These are phyloP conservation scores for Saccharomycopsis sp. DNA, from an alignment of 805 yeast genomes.

Conservation along the genomic window DNA sequence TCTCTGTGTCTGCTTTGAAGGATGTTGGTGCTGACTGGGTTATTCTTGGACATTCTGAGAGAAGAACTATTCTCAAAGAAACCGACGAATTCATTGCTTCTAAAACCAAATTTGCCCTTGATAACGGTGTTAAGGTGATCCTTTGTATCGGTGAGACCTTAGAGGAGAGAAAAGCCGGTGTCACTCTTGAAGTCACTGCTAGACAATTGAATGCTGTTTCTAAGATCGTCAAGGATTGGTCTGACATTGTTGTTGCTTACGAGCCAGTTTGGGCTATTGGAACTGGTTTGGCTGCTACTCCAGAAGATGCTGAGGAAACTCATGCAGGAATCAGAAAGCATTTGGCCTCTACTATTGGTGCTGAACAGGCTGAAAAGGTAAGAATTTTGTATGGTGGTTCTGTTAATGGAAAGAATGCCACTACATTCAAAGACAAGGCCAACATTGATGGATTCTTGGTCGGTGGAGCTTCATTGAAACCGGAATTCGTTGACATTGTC, in stretches of 20 bases:
- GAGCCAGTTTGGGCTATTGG: conserved; percentile 99
- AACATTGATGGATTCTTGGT: conserved; percentile 99
- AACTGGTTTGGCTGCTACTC: conserved; percentile 98
- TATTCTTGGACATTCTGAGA: conserved; percentile 96
- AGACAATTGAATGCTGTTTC: conserved; percentile 88
- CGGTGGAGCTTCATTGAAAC: conserved; percentile 98
- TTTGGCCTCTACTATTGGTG: conserved; percentile 72
- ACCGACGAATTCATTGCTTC: conserved; percentile 85
- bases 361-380: conserved; percentile 62
- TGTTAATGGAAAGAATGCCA: conserved; percentile 90
- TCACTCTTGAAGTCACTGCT: conserved; percentile 79
- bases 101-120: conserved; percentile 91
- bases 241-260: conserved; percentile 89
- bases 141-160: conserved; percentile 96
- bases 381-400: conserved; percentile 99
- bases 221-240: conserved; percentile 80
- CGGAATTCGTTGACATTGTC: conserved; percentile 94
- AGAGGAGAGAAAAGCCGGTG: conserved; percentile 87
- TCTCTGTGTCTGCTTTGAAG: conserved; percentile 79
- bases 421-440: conserved; percentile 80
- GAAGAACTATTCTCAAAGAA: conserved; percentile 91
- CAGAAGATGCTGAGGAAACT: conserved; percentile 95
- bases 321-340: conserved; percentile 84
- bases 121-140: conserved; percentile 82
- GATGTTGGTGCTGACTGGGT: conserved; percentile 95